Evolutionary conservation across 257 asterid genomes (phyloP).

Genomic region (Nicotiana tomentosiformis): DNA sequence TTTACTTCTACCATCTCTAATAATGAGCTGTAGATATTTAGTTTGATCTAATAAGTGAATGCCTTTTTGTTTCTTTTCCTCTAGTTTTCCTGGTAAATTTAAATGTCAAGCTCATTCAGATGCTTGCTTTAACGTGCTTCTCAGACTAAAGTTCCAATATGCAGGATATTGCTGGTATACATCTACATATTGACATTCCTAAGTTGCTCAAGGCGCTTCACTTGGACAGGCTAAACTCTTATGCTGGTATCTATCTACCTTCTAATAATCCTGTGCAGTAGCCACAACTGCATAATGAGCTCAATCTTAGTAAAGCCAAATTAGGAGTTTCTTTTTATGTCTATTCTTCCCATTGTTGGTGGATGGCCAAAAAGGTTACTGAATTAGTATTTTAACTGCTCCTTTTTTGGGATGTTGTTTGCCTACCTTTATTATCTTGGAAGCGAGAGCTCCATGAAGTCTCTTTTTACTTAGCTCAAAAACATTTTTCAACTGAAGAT

Average conservation of each 20-base stretch:
- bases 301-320: background rate
- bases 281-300: background rate
- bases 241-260: slow-evolving; percentile 52
- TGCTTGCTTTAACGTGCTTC: background rate
- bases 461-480: background rate
- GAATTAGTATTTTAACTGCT: background rate
- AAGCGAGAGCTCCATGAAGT: background rate
- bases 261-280: background rate
- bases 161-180: slow-evolving; percentile 94
- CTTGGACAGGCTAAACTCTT: slow-evolving; percentile 72
- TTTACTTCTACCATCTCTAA: background rate
- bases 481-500: background rate
- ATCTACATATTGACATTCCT: slow-evolving; percentile 81
- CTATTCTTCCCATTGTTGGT: background rate
- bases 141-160: slow-evolving; percentile 3
- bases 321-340: background rate
- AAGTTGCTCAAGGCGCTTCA: slow-evolving; percentile 72
- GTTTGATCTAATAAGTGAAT: background rate
- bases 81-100: background rate
- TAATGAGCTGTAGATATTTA: background rate
- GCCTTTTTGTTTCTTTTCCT: slow-evolving; percentile 1
- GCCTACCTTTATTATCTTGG: background rate
- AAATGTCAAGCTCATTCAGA: background rate
- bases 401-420: background rate
- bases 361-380: background rate